These are phyloP conservation scores for Pestalotiopsis sp. DNA, from an alignment of 2,329 filamentous ascomycete species.

Conservation along the genomic window DNA sequence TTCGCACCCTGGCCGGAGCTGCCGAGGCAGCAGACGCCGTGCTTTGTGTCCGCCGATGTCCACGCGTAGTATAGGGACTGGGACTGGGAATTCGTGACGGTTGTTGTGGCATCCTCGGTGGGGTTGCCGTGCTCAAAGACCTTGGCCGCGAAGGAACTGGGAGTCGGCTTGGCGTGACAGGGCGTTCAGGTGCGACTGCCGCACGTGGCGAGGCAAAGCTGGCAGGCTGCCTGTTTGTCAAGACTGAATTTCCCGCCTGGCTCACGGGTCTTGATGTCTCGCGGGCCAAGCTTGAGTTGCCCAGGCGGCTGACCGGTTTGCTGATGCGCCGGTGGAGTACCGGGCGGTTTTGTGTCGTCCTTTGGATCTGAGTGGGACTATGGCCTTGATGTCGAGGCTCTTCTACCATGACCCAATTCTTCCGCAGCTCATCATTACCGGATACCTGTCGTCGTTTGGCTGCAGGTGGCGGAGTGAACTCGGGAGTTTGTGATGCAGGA, in stretches of 20 bases:
- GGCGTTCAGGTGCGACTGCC: conserved; percentile 25
- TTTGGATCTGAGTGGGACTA: not conserved
- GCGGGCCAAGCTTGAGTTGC: conserved; percentile 26
- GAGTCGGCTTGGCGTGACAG: conserved; percentile 37
- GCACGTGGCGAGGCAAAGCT: conserved; percentile 56
- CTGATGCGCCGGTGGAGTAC: conserved; percentile 47
- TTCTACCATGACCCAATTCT: conserved; percentile 73
- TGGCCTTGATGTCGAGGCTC: conserved; percentile 27
- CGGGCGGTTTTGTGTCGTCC: conserved; percentile 12
- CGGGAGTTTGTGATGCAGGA: conserved; percentile 30
- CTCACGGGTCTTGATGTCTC: conserved; percentile 47
- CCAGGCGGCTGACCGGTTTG: conserved; percentile 41
- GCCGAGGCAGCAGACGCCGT: conserved; percentile 24
- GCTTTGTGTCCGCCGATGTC: conserved; percentile 50
- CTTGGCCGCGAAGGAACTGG: conserved; percentile 37
- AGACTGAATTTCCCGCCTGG: conserved; percentile 45
- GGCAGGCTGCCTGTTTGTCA: conserved; percentile 47
- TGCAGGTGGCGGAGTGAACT: conserved; percentile 48
- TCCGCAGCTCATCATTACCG: conserved; percentile 58
- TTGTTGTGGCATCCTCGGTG: conserved; percentile 24
- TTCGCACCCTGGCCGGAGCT: conserved; percentile 7
- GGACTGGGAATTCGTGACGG: conserved; percentile 31
- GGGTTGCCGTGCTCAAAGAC: conserved; percentile 23
- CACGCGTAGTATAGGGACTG: conserved; percentile 23
- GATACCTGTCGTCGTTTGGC: conserved; percentile 59